Evolutionary conservation across 768 basidiomycete species (phyloP), one percentile per base, ranked within the genome.

Genomic region (Russula griseocarnosa): DNA sequence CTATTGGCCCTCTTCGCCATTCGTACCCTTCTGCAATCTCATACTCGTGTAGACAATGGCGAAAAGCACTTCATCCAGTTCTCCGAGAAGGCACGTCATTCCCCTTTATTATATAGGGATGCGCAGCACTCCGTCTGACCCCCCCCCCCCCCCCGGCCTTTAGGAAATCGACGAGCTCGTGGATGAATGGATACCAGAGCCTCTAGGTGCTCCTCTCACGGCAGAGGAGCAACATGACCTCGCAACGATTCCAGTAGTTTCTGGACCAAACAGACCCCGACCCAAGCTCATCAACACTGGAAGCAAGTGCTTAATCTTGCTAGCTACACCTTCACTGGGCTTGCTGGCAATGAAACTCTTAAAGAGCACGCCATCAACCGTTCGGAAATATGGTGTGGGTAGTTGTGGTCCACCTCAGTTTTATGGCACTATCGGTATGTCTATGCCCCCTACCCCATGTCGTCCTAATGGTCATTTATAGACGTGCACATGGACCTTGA

Each of bases 161-260:
- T 69, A 97, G 94, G 97, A 98, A 86, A 85, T 98, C 49, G 87
- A 98, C 72, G 97, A 98, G 72, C 82, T 98, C 30, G 94, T 99
- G 1, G 88, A 92, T 56, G 97, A 98, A 74, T 99, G 94, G 93
- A 78, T 77, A 3, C 97, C 97, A 0, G 92, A 95, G 65, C 85
- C 92, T 10, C 82, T 99, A 9, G 86, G 81, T 4, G 81, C 79
- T 46, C 84, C 89, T 6, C 77, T 91, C 40, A 78, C 76, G 5
- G 73, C 79, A 3, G 76, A 77, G 47, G 89, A 94, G 65, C 78
- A 82, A 57, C 76, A 81, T 32, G 90, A 93, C 61, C 79, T 96
- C 20, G 80, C 78, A 20, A 79, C n/a, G n/a, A n/a, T n/a, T n/a
- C n/a, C n/a, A n/a, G n/a, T n/a, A n/a, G n/a, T n/a, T n/a, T n/a